Evolutionary conservation across 306 rosid genomes (phyloP), one percentile per base, ranked within the genome.

Genomic region (Astragalus glycyphyllos): DNA sequence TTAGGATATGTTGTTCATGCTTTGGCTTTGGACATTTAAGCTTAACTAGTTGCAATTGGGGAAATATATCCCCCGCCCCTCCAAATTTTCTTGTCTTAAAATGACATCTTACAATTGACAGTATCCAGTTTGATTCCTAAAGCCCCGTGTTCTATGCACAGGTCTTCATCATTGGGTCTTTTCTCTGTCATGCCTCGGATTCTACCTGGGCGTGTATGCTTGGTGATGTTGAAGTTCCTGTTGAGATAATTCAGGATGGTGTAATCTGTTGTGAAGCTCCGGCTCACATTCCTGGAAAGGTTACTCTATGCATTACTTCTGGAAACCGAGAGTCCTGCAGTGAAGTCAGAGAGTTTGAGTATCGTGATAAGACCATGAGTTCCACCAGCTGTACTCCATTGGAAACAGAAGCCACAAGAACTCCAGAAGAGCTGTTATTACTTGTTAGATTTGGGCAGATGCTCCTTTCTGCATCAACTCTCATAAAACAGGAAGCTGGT

Each of bases 201-300:
- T 89, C 96, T 73, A n/a, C 82, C 23, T 95, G 99, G 99, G 73
- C 89, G 37, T 95, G 97, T 74, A 91, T 95, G 97, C 81, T 95
- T 76, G 99, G 92, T 46, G 84, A 89, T 42, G 68, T 85, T 74
- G 92, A 95, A 82, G 92, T 89, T 82, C 90, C 97, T 69, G 79
- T 76, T 77, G 86, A 87, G 85, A 85, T 95, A 75, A 81, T 91
- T 82, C 96, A 87, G 73, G 90, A 87, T 14, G 97, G 97, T 38
- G 90, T 87, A 47, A 51, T 91, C 50, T 45, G 80, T 54, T 89
- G 95, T 69, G 86, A 89, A 87, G 92, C 95, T 82, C 99, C 99
- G 55, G 65, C 97, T 72, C 87, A 62, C 78, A 79, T 69, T 69
- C 81, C 91, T 11, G 96, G 92, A 77, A 95, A 91, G 82, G 92